Evolutionary conservation across 495 filamentous ascomycete species (phyloP).

Genomic region (Cetradonia linearis): DNA sequence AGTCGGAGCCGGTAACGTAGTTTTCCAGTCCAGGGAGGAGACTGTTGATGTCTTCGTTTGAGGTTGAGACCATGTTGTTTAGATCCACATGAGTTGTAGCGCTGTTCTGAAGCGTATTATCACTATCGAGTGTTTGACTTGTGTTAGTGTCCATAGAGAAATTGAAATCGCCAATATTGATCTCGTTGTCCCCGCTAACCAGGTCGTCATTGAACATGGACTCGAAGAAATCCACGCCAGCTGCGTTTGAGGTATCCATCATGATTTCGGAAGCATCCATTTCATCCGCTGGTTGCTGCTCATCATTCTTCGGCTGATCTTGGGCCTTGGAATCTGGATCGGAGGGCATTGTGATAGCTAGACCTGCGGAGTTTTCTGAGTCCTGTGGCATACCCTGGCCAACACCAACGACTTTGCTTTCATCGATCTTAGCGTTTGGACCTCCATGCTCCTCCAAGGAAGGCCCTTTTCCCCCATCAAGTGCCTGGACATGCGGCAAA

Average conservation of each 20-base stretch:
- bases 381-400: constrained; percentile 19
- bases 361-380: constrained; percentile 9
- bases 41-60: constrained; percentile 25
- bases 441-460: not conserved
- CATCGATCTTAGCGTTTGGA: not conserved
- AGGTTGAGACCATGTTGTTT: constrained; percentile 20
- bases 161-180: constrained; percentile 38
- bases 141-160: constrained; percentile 38
- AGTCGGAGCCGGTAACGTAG: constrained; percentile 32
- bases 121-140: constrained; percentile 37
- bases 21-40: constrained; percentile 29
- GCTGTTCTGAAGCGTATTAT: constrained; percentile 29
- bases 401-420: constrained; percentile 2
- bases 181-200: constrained; percentile 30
- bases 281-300: not conserved
- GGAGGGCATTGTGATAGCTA: constrained; percentile 15
- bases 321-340: not conserved
- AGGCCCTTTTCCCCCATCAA: not conserved
- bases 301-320: not conserved
- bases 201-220: constrained; percentile 28
- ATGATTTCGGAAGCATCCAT: not conserved
- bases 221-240: constrained; percentile 21
- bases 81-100: constrained; percentile 21
- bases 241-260: constrained; percentile 3
- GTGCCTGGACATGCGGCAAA: not conserved